These are phyloP conservation scores for Gracilaria caudata DNA, from an alignment of 23 red algal genomes.

Conservation along the genomic window DNA sequence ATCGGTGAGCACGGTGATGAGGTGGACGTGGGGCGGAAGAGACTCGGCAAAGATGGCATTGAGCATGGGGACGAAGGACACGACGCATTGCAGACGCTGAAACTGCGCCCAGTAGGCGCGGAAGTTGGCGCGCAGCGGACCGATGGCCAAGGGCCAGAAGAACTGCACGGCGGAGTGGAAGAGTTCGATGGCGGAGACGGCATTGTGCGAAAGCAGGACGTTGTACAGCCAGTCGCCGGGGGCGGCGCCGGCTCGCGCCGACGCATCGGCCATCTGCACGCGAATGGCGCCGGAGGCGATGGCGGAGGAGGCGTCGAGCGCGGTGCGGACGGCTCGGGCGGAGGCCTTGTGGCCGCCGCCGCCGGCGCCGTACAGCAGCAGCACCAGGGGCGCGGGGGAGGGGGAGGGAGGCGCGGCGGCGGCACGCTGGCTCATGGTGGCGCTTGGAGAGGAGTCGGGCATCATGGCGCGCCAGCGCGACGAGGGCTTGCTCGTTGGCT, in stretches of 20 bases:
- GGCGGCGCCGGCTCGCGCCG: slow-evolving; percentile 56
- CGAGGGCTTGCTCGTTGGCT: no score
- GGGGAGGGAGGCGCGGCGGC: slow-evolving; percentile 3
- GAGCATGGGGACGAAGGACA: slow-evolving; percentile 78
- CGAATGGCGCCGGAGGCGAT: not conserved
- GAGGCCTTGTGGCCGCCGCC: slow-evolving; percentile 87
- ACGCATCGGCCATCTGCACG: slow-evolving; percentile 47
- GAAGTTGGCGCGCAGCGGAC: slow-evolving; percentile 34
- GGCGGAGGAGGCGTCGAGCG: slow-evolving; percentile 23
- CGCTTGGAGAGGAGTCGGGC: not conserved
- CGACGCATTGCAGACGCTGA: slow-evolving; percentile 27
- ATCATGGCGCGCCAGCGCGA: not conserved
- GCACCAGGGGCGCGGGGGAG: slow-evolving; percentile 13
- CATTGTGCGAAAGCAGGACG: slow-evolving; percentile 57
- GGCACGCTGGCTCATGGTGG: not conserved
- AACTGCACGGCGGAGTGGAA: slow-evolving; percentile 55
- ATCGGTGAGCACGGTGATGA: slow-evolving; percentile 86
- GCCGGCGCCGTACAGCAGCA: slow-evolving; percentile 82
- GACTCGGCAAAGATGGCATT: slow-evolving; percentile 72
- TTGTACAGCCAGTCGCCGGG: slow-evolving; percentile 79
- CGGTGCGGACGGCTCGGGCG: slow-evolving; percentile 49
- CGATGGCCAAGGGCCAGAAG: slow-evolving; percentile 29
- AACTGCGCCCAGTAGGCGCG: slow-evolving; percentile 29
- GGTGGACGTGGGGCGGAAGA: slow-evolving; percentile 31
- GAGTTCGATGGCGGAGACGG: slow-evolving; percentile 52